A percentile compares a stretch with the other conserved stretches of the same genome.
Evolutionary conservation across 106 monocot genomes (phyloP).

Genomic region (Allium cepa): DNA sequence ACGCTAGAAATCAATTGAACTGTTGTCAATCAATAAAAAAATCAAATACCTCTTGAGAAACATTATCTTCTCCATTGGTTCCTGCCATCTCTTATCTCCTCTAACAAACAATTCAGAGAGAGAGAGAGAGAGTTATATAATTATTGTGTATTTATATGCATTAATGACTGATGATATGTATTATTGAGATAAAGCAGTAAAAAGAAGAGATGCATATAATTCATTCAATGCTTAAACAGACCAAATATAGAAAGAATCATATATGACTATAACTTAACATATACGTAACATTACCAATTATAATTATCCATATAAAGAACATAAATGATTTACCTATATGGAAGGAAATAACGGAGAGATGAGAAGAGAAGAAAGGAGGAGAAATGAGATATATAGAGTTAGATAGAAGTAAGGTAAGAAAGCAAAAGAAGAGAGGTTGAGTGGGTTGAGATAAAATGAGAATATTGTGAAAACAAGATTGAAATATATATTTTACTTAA

Average conservation of each 20-base stretch:
- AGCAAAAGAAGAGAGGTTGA: slow-evolving; percentile 5
- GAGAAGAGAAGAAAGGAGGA: slow-evolving; percentile 8
- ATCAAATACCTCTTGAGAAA: slow-evolving; percentile 18
- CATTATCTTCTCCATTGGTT: slow-evolving; percentile 21
- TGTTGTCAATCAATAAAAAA: neutral
- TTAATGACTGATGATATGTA: neutral
- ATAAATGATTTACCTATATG: neutral
- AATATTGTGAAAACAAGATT: slow-evolving; percentile 3
- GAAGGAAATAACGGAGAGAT: slow-evolving; percentile 3
- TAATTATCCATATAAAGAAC: neutral
- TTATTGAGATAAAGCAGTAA: neutral
- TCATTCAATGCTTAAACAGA: neutral
- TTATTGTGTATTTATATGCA: too few species aligned
- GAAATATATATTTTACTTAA: neutral
- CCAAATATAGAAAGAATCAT: neutral
- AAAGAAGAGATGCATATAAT: neutral
- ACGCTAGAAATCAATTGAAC: too few species aligned
- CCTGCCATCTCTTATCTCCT: slow-evolving; percentile 35
- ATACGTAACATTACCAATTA: too few species aligned
- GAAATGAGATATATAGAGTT: slow-evolving; percentile 3
- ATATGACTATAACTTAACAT: too few species aligned
- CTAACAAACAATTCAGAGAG: neutral
- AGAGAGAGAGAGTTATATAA: neutral
- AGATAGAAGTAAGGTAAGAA: slow-evolving; percentile 6
- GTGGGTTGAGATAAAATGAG: slow-evolving; percentile 17